Conservation (phyloP, 768 basidiomycete species). For the Lyophyllum semitale region DNA sequence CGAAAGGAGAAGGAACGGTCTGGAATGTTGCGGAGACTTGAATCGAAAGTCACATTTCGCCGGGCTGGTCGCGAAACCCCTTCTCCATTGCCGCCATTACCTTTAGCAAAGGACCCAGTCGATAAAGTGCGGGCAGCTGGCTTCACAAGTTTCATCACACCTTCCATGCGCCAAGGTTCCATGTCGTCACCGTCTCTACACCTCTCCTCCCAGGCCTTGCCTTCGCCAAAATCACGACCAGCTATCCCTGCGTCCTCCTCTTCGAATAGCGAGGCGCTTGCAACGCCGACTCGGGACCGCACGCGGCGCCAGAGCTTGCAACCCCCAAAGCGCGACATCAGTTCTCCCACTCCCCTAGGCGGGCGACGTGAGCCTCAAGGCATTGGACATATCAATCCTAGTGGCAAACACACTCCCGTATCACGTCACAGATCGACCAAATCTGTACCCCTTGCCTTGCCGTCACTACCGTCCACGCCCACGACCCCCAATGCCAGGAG, state of each 20-base stretch:
- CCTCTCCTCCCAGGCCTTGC: constrained; percentile 56
- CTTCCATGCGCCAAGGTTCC: constrained; percentile 69
- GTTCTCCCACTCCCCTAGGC: constrained; percentile 25
- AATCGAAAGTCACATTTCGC: constrained; percentile 56
- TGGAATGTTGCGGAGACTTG: constrained; percentile 47
- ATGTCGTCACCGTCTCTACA: constrained; percentile 77
- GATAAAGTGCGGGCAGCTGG: constrained; percentile 51
- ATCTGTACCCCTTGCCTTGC: constrained; percentile 28
- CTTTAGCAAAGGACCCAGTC: constrained; percentile 25
- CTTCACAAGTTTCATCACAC: constrained; percentile 60
- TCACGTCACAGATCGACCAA: constrained; percentile 35
- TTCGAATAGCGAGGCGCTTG: constrained; percentile 43
- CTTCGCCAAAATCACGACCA: constrained; percentile 54
- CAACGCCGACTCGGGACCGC: constrained; percentile 49
- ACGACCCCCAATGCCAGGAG: constrained; percentile 15
- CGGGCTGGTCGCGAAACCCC: constrained; percentile 40
- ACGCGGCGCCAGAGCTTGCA: constrained; percentile 41
- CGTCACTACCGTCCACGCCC: constrained; percentile 26
- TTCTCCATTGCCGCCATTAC: constrained; percentile 40
- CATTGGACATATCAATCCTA: constrained; percentile 14
- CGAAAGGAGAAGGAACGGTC: constrained; percentile 41
- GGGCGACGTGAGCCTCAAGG: constrained; percentile 17
- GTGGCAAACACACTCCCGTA: constrained; percentile 20
- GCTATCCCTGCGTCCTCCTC: constrained; percentile 49
- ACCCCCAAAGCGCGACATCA: constrained; percentile 38